Conservation (phyloP, 495 filamentous ascomycete genomes). For the Tetracladium setigerum region DNA sequence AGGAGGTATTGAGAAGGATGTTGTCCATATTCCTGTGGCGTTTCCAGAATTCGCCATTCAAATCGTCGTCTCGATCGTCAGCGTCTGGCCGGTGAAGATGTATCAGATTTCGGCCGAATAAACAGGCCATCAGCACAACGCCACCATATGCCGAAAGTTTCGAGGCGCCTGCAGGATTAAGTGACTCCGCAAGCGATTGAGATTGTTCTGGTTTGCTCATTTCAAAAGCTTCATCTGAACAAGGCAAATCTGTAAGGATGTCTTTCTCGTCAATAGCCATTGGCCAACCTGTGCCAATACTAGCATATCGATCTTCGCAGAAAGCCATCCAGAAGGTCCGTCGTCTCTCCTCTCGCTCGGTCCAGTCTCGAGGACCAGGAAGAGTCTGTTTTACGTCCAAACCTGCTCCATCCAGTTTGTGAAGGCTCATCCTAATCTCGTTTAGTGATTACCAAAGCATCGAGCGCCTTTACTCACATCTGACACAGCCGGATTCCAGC, state of each 20-base stretch:
- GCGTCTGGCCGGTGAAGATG: slow-evolving; percentile 87
- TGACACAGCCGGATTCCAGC: slow-evolving; percentile 66
- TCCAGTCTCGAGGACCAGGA: slow-evolving; percentile 83
- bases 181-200: slow-evolving; percentile 59
- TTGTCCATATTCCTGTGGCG: slow-evolving; percentile 85
- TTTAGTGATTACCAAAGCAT: slow-evolving; percentile 4
- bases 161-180: slow-evolving; percentile 61
- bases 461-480: slow-evolving; percentile 46
- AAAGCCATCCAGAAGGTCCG: slow-evolving; percentile 95
- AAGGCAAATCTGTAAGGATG: slow-evolving; percentile 79
- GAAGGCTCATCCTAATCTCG: slow-evolving; percentile 62
- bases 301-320: slow-evolving; percentile 83
- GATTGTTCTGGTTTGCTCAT: slow-evolving; percentile 67
- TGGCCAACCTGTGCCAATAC: slow-evolving; percentile 96
- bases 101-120: slow-evolving; percentile 90
- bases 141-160: slow-evolving; percentile 73
- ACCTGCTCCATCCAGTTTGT: slow-evolving; percentile 78
- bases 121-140: slow-evolving; percentile 72
- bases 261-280: slow-evolving; percentile 90
- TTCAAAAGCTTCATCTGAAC: slow-evolving; percentile 80
- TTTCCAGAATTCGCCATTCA: slow-evolving; percentile 95
- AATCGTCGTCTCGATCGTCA: slow-evolving; percentile 77
- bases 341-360: slow-evolving; percentile 82
- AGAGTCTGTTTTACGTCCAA: slow-evolving; percentile 91
- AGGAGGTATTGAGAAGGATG: slow-evolving; percentile 75